Evolutionary conservation across 805 yeast species (phyloP).

Genomic region (Saccharomycopsis malanga): DNA sequence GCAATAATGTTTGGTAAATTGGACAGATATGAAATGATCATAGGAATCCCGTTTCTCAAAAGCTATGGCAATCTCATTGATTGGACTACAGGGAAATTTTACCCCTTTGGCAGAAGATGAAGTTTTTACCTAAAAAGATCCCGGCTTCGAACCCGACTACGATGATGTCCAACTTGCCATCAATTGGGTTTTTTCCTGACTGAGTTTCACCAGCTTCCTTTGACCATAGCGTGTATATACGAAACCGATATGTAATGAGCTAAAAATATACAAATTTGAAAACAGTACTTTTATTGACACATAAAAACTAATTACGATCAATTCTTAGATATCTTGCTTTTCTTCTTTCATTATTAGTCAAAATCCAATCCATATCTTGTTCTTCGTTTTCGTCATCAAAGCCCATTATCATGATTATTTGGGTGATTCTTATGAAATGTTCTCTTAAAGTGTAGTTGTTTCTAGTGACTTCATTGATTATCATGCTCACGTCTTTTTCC

Average conservation of each 20-base stretch:
- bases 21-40: conserved; percentile 1
- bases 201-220: too few relatives aligned
- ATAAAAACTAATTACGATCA: conserved; percentile 25
- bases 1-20: conserved; percentile 6
- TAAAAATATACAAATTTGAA: too few relatives aligned
- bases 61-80: conserved; percentile 1
- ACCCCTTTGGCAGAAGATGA: too few relatives aligned
- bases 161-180: too few relatives aligned
- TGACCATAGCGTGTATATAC: too few relatives aligned
- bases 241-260: too few relatives aligned
- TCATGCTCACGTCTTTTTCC: conserved; percentile 70
- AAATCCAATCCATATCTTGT: conserved; percentile 45
- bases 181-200: too few relatives aligned
- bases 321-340: conserved; percentile 50
- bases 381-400: conserved; percentile 30
- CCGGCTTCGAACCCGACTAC: too few relatives aligned
- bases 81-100: conserved; percentile 7
- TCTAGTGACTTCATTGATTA: conserved; percentile 69
- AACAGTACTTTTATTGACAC: too few relatives aligned
- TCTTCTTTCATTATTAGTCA: conserved; percentile 69
- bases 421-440: conserved; percentile 73
- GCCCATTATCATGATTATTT: conserved; percentile 73
- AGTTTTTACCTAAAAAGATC: too few relatives aligned
- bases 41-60: conserved; percentile 1
- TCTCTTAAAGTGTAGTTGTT: conserved; percentile 70